Evolutionary conservation across 2,329 filamentous ascomycete species (phyloP).

Genomic region (Aspergillus costaricaensis): DNA sequence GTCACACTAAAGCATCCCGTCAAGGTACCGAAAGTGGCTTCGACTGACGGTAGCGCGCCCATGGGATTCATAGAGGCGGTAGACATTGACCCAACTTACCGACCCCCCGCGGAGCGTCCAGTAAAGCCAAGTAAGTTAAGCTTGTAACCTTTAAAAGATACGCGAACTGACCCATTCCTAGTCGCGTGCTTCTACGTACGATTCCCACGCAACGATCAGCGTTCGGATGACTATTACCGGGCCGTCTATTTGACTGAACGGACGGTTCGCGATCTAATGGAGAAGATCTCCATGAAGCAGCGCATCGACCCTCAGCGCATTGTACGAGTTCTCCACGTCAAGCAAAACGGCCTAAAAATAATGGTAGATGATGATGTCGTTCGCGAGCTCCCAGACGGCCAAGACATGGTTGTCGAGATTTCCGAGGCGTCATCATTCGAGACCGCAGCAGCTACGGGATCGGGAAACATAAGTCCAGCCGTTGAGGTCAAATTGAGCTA

Average conservation of each 20-base stretch:
- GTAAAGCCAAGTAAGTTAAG: slow-evolving; percentile 63
- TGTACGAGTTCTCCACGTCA: slow-evolving; percentile 69
- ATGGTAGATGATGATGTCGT: slow-evolving; percentile 91
- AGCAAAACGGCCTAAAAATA: slow-evolving; percentile 74
- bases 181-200: slow-evolving; percentile 88
- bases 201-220: slow-evolving; percentile 55
- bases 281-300: slow-evolving; percentile 75
- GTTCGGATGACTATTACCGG: slow-evolving; percentile 67
- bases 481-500: slow-evolving; percentile 57
- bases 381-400: slow-evolving; percentile 78
- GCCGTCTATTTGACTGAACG: slow-evolving; percentile 83
- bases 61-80: slow-evolving; percentile 88
- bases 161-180: slow-evolving; percentile 37
- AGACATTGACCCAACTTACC: slow-evolving; percentile 84
- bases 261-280: slow-evolving; percentile 72
- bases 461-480: slow-evolving; percentile 26
- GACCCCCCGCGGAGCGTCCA: slow-evolving; percentile 71
- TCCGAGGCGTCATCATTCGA: slow-evolving; percentile 59
- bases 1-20: slow-evolving; percentile 29
- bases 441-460: slow-evolving; percentile 21
- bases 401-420: slow-evolving; percentile 78
- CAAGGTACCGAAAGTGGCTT: slow-evolving; percentile 32
- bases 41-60: slow-evolving; percentile 45
- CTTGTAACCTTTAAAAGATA: background rate
- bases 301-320: slow-evolving; percentile 73